These are phyloP conservation scores for Panellus pusillus DNA, from an alignment of 768 basidiomycete genomes.

Conservation along the genomic window DNA sequence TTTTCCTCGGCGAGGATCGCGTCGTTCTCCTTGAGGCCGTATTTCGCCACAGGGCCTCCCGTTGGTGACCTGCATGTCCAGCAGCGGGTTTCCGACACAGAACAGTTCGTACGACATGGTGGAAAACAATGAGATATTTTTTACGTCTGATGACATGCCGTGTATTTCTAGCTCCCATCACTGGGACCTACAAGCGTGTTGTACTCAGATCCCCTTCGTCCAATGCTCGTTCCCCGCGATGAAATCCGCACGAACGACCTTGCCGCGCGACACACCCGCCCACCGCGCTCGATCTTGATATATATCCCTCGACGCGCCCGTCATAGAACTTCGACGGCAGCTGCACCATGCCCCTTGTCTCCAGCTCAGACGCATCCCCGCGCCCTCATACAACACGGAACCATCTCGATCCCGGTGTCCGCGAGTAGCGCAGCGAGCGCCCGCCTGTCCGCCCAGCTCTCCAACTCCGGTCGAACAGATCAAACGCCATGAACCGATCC, in stretches of 20 bases:
- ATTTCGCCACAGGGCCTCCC: constrained; percentile 85
- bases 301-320: constrained; percentile 55
- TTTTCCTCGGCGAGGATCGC: constrained; percentile 94
- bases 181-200: constrained; percentile 30
- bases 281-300: constrained; percentile 50
- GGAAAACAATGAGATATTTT: not conserved
- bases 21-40: constrained; percentile 91
- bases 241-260: constrained; percentile 61
- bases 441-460: constrained; percentile 39
- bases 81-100: constrained; percentile 93
- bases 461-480: constrained; percentile 53
- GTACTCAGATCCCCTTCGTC: constrained; percentile 41
- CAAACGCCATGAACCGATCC: constrained; percentile 58
- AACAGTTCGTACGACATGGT: constrained; percentile 59
- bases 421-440: constrained; percentile 35
- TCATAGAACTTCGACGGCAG: constrained; percentile 43
- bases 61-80: constrained; percentile 91
- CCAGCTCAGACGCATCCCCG: constrained; percentile 34
- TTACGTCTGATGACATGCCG: no score
- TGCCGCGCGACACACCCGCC: constrained; percentile 45
- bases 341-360: constrained; percentile 48
- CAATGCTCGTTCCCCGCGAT: constrained; percentile 66
- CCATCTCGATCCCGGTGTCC: constrained; percentile 40
- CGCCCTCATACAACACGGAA: constrained; percentile 47
- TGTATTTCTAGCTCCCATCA: not conserved